Evolutionary conservation across 768 basidiomycete species (phyloP), one percentile per base, ranked within the genome.

Genomic region (Leucogyrophana mollusca): DNA sequence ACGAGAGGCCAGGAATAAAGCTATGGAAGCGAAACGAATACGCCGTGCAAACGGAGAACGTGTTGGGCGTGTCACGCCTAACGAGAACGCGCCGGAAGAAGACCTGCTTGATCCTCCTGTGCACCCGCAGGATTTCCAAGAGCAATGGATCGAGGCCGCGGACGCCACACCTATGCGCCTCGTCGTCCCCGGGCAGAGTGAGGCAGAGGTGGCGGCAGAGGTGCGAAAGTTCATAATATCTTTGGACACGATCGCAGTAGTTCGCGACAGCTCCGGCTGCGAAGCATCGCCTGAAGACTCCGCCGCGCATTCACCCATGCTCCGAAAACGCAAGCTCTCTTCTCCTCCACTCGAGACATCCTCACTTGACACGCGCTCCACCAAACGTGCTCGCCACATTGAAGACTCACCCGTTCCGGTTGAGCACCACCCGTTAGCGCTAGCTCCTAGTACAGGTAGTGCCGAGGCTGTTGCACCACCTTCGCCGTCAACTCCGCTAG

Each of bases 141-240:
- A 57, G 9, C 58, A 58, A 24, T 74, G 73, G 72, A 61, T 64
- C 2, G 58, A 57, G 8, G 60, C 59, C 7, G 56, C 75, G 43
- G 62, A 70, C 8, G 56, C 58, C 16, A 39, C 34, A 4, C 70
- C 72, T 25, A 54, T 57, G 16, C 62, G 72, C 5, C 53, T 71
- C 25, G 53, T 73, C 14, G 67, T 70, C 3, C 72, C 73, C 30
- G 66, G 69, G 9, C 68, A 67, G 53, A 56, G 57, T 3, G 14
- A 45, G 4, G 58, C 50, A 50, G 37, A 61, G 34, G 54, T 66
- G 17, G 53, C 54, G 4, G 18, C 40, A 22, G 45, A 53, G 20
- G 56, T 68, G 9, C 54, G 51, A 32, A 40, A 40, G 13, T 47
- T 64, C 40, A 34, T 68, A 3, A 21, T 30, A 33, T 53, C 45